Conservation (phyloP, 768 basidiomycete species). For the Russula sp. region DNA sequence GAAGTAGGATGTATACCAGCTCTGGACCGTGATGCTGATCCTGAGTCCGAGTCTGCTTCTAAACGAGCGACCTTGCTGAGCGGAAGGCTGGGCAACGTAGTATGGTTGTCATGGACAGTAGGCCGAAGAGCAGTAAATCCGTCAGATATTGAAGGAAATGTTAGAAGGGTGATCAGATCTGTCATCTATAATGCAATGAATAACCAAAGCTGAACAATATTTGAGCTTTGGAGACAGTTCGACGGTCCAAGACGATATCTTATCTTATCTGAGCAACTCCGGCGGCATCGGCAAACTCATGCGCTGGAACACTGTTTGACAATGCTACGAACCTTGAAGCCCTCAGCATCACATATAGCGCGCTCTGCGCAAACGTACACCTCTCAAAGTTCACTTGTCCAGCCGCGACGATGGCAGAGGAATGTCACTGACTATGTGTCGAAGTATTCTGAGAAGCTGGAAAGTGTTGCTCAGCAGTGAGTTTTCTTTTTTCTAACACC, state of each 20-base stretch:
- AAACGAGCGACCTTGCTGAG: constrained; percentile 65
- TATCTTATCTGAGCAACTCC: constrained; percentile 11
- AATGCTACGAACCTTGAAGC: constrained; percentile 8
- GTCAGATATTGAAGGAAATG: constrained; percentile 37
- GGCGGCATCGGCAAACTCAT: too few relatives aligned
- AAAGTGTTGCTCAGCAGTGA: constrained; percentile 59
- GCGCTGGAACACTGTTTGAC: neutral
- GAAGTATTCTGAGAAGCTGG: constrained; percentile 69
- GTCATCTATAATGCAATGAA: constrained; percentile 2
- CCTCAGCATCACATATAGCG: neutral
- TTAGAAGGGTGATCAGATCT: constrained; percentile 19
- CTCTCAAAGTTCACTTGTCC: neutral
- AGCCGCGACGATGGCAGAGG: constrained; percentile 3
- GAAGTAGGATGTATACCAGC: constrained; percentile 24
- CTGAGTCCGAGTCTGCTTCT: constrained; percentile 60
- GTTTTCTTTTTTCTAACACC: constrained; percentile 26
- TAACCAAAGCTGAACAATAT: neutral
- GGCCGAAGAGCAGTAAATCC: constrained; percentile 42
- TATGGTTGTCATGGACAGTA: constrained; percentile 33
- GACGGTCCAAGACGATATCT: neutral
- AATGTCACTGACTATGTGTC: constrained; percentile 32
- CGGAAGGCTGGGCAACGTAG: constrained; percentile 46
- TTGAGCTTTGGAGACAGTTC: neutral
- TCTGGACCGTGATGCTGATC: constrained; percentile 52
- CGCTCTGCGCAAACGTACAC: neutral